These are phyloP conservation scores for Punctularia strigosozonata DNA, from an alignment of 768 basidiomycete genomes.

Conservation along the genomic window DNA sequence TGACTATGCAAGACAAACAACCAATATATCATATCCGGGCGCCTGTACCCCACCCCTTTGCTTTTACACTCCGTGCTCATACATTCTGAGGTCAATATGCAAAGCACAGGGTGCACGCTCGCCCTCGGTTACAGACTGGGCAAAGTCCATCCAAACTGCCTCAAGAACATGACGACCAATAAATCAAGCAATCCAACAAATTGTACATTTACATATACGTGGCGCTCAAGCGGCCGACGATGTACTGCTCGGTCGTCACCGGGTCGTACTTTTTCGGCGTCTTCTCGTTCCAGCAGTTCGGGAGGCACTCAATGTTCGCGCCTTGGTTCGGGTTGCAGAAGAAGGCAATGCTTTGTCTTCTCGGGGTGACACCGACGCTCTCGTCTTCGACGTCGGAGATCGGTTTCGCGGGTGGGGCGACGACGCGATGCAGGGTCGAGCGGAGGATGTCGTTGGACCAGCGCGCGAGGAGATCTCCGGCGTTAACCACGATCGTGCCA, in stretches of 20 bases:
- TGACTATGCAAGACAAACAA: no score
- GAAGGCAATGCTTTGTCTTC: conserved; percentile 74
- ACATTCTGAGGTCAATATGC: no score
- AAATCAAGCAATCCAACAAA: no score
- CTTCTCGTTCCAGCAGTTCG: conserved; percentile 45
- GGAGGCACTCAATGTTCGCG: conserved; percentile 57
- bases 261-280: conserved; percentile 50
- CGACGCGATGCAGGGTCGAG: conserved; percentile 76
- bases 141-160: no score
- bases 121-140: no score
- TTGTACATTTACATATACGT: conserved; percentile 42
- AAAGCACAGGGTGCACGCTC: no score
- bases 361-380: conserved; percentile 52
- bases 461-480: conserved; percentile 68
- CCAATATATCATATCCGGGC: no score
- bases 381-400: conserved; percentile 35
- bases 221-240: conserved; percentile 54
- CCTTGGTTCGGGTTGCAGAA: conserved; percentile 78
- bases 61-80: no score
- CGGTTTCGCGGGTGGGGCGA: conserved; percentile 48
- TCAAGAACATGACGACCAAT: no score
- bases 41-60: no score
- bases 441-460: conserved; percentile 78
- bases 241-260: conserved; percentile 65
- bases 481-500: conserved; percentile 73